Evolutionary conservation across 2,329 filamentous ascomycete species (phyloP).

Genomic region (Xylaria sp.): DNA sequence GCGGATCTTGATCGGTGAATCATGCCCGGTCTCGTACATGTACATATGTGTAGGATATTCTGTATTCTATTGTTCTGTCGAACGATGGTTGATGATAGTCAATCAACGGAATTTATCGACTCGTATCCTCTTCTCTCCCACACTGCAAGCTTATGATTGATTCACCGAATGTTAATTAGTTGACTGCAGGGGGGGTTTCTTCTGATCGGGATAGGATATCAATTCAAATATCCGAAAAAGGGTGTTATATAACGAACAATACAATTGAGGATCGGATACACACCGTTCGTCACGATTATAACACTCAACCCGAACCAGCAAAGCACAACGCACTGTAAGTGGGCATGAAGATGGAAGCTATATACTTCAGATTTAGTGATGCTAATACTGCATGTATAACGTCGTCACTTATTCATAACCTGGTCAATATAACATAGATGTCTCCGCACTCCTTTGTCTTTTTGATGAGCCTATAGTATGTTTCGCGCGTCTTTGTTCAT

Average conservation of each 20-base stretch:
- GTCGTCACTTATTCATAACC: neutral
- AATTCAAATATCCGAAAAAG: neutral
- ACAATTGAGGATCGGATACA: neutral
- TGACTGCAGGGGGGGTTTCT: neutral
- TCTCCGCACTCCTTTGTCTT: neutral
- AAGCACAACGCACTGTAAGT: neutral
- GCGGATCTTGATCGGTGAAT: neutral
- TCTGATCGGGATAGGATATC: neutral
- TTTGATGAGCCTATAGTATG: neutral
- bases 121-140: neutral
- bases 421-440: neutral
- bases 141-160: neutral
- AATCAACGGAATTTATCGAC: neutral
- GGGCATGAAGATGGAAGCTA: neutral
- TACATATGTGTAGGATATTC: conserved; percentile 41
- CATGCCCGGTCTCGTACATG: conserved; percentile 20
- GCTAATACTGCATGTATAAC: neutral
- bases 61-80: conserved; percentile 8
- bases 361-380: neutral
- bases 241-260: neutral
- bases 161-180: neutral
- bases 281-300: neutral
- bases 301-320: neutral
- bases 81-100: neutral
- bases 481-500: neutral